Conservation (phyloP, 163 green algal genomes). For the Scenedesmus sp. region DNA sequence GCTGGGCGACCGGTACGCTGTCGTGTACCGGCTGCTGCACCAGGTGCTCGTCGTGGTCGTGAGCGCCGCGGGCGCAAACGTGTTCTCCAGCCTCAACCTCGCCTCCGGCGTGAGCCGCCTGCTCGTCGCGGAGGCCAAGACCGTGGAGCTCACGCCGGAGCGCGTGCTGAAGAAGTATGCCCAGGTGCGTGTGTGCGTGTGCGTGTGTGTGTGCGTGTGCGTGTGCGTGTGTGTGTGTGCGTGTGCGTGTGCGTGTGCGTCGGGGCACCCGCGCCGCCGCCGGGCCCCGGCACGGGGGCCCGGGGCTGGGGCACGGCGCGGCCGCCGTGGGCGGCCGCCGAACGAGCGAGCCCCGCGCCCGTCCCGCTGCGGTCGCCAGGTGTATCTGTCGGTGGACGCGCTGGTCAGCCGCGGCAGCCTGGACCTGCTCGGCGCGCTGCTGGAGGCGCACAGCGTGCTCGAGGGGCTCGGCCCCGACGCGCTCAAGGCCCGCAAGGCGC, state of each 20-base stretch:
- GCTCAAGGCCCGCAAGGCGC: conserved; percentile 11
- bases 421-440: conserved; percentile 29
- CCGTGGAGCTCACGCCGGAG: conserved; percentile 30
- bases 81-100: conserved; percentile 39
- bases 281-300: no score
- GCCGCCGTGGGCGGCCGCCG: no score
- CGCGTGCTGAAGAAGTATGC: conserved; percentile 40
- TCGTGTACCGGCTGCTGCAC: conserved; percentile 40
- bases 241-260: background rate
- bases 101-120: conserved; percentile 25
- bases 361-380: no score
- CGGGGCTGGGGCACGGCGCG: no score
- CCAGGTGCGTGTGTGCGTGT: conserved; percentile 12
- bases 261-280: background rate
- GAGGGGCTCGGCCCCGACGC: conserved; percentile 25
- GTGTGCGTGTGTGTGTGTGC: no score
- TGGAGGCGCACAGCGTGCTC: conserved; percentile 27
- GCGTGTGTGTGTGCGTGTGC: background rate
- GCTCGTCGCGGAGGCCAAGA: conserved; percentile 43
- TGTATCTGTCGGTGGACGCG: conserved; percentile 37
- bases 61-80: conserved; percentile 11
- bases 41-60: conserved; percentile 42
- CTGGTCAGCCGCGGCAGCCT: conserved; percentile 34
- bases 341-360: no score
- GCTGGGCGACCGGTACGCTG: conserved; percentile 41